phyloP scores from a whole-genome alignment of 2,329 filamentous ascomycete species.

The Rutstroemia sp. region DNA sequence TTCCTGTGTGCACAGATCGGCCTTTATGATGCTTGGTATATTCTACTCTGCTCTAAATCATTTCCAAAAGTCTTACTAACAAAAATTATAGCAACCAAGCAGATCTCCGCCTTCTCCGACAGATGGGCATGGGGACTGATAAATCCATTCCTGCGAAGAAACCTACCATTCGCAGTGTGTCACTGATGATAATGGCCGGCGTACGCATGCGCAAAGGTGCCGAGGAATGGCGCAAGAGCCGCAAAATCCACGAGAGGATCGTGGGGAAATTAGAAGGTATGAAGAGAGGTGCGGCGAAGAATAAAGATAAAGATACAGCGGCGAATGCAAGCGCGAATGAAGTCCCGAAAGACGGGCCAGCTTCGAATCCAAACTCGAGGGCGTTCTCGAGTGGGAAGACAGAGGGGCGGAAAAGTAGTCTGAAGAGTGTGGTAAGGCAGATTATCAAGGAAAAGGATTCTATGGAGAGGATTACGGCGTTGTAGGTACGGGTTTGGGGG shows the following conservation, averaged over 20 bases:
- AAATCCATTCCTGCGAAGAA: slow-evolving; percentile 7
- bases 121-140: slow-evolving; percentile 59
- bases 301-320: background rate
- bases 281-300: slow-evolving; percentile 11
- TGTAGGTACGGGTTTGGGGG: background rate
- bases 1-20: slow-evolving; percentile 74
- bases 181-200: slow-evolving; percentile 40
- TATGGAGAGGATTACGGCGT: background rate
- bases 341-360: background rate
- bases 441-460: background rate
- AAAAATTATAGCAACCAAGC: slow-evolving; percentile 68
- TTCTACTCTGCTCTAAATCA: slow-evolving; percentile 24
- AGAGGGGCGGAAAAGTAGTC: background rate
- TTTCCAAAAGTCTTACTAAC: slow-evolving; percentile 1
- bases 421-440: slow-evolving; percentile 3
- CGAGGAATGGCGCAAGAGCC: slow-evolving; percentile 41
- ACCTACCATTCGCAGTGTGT: slow-evolving; percentile 38
- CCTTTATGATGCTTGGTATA: slow-evolving; percentile 85
- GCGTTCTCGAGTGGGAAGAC: background rate
- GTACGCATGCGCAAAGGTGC: slow-evolving; percentile 43
- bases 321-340: background rate
- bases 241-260: slow-evolving; percentile 36
- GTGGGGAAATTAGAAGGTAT: slow-evolving; percentile 23
- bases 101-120: slow-evolving; percentile 76
- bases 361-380: background rate